Conservation (phyloP, 768 basidiomycete species). For the Termitomyces bulborhizus region DNA sequence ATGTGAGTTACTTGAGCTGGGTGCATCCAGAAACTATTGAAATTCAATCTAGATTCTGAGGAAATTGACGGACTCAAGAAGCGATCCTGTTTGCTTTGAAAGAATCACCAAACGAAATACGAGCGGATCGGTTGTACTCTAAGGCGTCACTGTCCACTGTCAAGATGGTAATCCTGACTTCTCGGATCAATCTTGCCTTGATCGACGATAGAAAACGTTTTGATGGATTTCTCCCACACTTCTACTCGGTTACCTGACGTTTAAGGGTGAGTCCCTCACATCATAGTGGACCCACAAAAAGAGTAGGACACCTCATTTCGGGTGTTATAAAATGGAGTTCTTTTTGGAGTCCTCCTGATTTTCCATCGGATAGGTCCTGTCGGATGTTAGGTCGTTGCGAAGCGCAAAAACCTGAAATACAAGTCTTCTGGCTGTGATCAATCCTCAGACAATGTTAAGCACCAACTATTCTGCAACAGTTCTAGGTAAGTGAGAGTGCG, state of each 20-base stretch:
- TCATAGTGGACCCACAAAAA: not conserved
- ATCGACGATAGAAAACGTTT: not conserved
- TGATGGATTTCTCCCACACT: not conserved
- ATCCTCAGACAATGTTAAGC: not conserved
- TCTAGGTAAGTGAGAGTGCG: not conserved
- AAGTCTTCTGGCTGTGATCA: not conserved
- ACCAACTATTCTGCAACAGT: not conserved
- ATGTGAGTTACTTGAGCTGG: not conserved
- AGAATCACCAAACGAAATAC: not conserved
- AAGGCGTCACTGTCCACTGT: not conserved
- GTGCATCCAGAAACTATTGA: too few relatives aligned
- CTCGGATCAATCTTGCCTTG: not conserved
- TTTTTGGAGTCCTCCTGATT: not conserved
- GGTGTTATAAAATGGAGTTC: not conserved
- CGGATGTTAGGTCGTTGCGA: not conserved
- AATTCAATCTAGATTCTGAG: not conserved
- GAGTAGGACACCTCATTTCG: not conserved
- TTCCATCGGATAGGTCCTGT: not conserved
- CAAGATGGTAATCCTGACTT: too few relatives aligned
- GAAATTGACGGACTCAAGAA: too few relatives aligned
- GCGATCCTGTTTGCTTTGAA: not conserved
- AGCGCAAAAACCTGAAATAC: not conserved
- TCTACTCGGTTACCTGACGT: not conserved
- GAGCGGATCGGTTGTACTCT: not conserved
- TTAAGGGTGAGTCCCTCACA: not conserved